Evolutionary conservation across 352 stramenopile species (phyloP).

Genomic region (Globisporangium paroecandrum): DNA sequence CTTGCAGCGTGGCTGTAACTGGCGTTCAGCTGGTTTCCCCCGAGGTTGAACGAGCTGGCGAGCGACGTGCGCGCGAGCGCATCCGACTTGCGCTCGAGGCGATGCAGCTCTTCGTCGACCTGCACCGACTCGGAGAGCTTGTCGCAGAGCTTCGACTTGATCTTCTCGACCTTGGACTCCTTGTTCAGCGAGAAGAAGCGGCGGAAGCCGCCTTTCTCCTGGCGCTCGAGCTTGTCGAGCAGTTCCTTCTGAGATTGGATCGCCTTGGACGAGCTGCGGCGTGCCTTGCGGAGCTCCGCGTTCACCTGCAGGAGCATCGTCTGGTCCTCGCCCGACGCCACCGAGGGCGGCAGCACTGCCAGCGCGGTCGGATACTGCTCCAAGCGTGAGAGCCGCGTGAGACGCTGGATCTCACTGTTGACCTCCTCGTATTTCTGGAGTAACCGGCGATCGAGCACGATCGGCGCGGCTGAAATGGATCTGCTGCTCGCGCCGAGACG

Average conservation of each 20-base stretch:
- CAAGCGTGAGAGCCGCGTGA: constrained; percentile 59
- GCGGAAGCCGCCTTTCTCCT: constrained; percentile 59
- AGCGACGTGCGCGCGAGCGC: constrained; percentile 60
- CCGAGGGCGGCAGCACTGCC: neutral
- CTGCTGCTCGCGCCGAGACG: neutral
- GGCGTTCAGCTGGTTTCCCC: constrained; percentile 1
- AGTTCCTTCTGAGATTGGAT: constrained; percentile 81
- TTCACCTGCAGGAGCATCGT: constrained; percentile 31
- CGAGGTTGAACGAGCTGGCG: constrained; percentile 12
- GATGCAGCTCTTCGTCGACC: constrained; percentile 61
- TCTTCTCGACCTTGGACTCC: constrained; percentile 65
- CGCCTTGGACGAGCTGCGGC: constrained; percentile 64
- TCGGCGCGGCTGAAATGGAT: neutral
- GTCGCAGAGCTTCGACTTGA: constrained; percentile 62
- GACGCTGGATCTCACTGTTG: constrained; percentile 70
- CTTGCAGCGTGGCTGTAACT: constrained; percentile 18
- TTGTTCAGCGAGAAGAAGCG: constrained; percentile 73
- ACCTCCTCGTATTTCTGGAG: constrained; percentile 75
- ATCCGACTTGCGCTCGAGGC: constrained; percentile 64
- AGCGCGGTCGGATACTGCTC: constrained; percentile 20
- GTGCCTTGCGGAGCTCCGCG: constrained; percentile 54
- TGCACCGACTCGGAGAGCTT: constrained; percentile 69
- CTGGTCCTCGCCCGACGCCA: constrained; percentile 14
- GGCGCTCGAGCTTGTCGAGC: constrained; percentile 77
- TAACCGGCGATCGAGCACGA: constrained; percentile 60